Evolutionary conservation across 495 filamentous ascomycete species (phyloP), one percentile per base, ranked within the genome.

Genomic region (Trichoderma erinaceum): DNA sequence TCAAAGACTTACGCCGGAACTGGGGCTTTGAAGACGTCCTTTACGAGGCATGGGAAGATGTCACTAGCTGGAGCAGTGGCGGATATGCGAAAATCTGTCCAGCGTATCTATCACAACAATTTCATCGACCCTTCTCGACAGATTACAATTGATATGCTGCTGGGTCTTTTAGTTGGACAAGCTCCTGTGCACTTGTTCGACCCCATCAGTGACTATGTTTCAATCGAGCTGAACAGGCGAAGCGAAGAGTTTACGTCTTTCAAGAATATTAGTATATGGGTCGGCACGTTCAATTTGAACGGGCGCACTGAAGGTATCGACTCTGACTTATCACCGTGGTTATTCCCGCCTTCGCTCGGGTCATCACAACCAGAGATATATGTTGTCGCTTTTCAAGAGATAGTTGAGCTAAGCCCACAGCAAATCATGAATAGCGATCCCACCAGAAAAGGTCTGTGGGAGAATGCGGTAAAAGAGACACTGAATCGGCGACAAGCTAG

Each of bases 391-490:
- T 98, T 99, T 71, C 95, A 99, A 72, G 95, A 99, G 79, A 98
- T 99, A 66, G 96, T 99, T 18, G 89, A 94, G 73, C 82, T 99
- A 16, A 97, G 92, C 72, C 94, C 96, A 21, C 94, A 98, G 76
- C 96, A 99, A 73, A 98, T 99, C 73, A 98, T 99, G 93, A 96
- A 95, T 66, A 97, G 93, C 48, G 93, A 98, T 80, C 95, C 96
- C 27, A 85, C 85, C 11, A 86, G 90, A 67, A 89, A 93, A 65
- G 88, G 93, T 73, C 78, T 84, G 25, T 99, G 95, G 95, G 94
- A 99, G 76, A 76, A 78, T 69, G 88, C 92, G 7, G 92, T 97
- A 12, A 86, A 88, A 68, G 83, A 80, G 67, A 91, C 90, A 23
- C 75, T 99, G 56, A 97, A 98, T 70, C 71, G 71, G 6, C 85